Conservation (phyloP, 2,329 filamentous ascomycete species). For the Fusarium marasasianum region DNA sequence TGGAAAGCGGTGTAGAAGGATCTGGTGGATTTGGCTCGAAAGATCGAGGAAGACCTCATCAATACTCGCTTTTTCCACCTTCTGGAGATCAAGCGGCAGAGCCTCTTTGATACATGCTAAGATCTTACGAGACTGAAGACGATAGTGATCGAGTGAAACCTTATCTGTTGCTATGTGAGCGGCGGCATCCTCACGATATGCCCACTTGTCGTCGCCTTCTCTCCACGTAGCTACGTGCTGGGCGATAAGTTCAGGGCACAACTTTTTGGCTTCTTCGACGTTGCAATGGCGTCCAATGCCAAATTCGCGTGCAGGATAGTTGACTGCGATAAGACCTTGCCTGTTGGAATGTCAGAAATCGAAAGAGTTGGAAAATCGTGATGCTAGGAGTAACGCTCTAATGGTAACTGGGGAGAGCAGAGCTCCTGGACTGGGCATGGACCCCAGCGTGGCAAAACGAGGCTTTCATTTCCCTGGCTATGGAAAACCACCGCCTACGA, state of each 20-base stretch:
- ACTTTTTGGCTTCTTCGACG: constrained; percentile 81
- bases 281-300: constrained; percentile 84
- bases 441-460: background rate
- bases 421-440: background rate
- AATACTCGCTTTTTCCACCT: constrained; percentile 91
- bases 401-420: background rate
- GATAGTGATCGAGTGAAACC: constrained; percentile 92
- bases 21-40: constrained; percentile 81
- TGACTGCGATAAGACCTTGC: constrained; percentile 94
- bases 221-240: constrained; percentile 97
- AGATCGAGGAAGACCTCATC: constrained; percentile 97
- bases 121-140: constrained; percentile 84
- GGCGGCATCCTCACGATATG: constrained; percentile 83
- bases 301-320: constrained; percentile 87
- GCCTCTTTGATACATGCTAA: constrained; percentile 79
- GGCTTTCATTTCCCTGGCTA: background rate
- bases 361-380: background rate
- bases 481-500: background rate
- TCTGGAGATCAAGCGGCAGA: constrained; percentile 72
- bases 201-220: constrained; percentile 91
- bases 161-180: constrained; percentile 88
- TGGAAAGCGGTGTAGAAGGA: constrained; percentile 79
- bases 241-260: constrained; percentile 83
- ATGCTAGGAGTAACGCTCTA: background rate
- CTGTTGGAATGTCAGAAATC: constrained; percentile 51